Conservation (phyloP, 116 monocot species). For the Papilionanthe hybrid region DNA sequence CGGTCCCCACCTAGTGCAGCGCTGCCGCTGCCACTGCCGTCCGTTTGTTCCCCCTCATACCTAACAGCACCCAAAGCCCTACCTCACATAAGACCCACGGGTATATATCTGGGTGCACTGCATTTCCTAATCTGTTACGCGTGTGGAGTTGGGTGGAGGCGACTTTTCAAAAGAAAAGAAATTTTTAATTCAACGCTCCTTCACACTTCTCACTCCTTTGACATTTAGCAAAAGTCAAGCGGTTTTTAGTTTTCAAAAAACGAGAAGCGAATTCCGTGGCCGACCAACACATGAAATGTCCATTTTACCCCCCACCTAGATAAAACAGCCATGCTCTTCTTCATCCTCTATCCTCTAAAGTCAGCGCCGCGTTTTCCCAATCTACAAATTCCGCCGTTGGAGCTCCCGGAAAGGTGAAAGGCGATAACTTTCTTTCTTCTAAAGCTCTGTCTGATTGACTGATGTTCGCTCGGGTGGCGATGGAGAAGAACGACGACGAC, state of each 20-base stretch:
- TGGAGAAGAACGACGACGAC: constrained; percentile 12
- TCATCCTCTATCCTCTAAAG: constrained; percentile 7
- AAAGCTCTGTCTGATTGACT: neutral
- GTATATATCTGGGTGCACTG: neutral
- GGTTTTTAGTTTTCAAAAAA: neutral
- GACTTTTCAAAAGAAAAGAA: neutral
- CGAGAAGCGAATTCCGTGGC: neutral
- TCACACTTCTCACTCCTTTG: constrained; percentile 3
- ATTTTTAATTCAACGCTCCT: neutral
- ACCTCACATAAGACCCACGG: neutral
- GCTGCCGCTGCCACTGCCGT: neutral
- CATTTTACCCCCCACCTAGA: neutral
- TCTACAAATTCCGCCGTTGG: neutral
- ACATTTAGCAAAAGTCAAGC: neutral
- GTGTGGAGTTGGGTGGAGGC: neutral
- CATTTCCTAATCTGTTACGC: neutral
- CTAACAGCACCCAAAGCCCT: neutral
- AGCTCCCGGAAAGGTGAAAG: neutral
- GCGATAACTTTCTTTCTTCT: neutral
- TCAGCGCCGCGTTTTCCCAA: constrained; percentile 13
- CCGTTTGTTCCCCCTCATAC: neutral
- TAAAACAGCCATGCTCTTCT: neutral
- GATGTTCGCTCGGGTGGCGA: neutral
- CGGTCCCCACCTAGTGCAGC: neutral
- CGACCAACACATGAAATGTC: neutral